Base-by-base conservation (phyloP, 192 early-diverging fungal genomes). In the Podila epigama region DNA sequence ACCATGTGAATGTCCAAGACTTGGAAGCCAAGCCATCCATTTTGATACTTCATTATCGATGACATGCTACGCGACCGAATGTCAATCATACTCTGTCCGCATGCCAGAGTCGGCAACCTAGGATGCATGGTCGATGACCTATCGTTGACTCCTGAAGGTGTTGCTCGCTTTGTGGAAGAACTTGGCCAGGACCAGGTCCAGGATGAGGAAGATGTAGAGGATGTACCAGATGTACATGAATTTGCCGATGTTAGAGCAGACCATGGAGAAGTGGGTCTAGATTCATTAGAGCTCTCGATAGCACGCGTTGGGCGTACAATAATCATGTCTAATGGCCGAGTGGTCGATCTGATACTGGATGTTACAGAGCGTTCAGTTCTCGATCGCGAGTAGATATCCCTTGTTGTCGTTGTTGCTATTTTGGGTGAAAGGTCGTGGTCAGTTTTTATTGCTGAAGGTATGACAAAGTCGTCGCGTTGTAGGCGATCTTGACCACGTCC, bases 31-130 rank as follows among this genome's bases (percentile, higher is more conserved):
- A 75, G 22, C 70, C 70, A 75, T 2, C 70, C 70, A 39, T 57
- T 60, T 9, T 51, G 63, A 12, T 66, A 58, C 40, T 66, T 75
- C 5, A 66, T 40, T 25, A 75, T 37, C 1, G 70, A 75, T 0
- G 70, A 75, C 64, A 75, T 66, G 42, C 70, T 75, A 22, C 70
- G 27, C 2, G 70, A 75, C 28, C 60, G 65, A 58, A 75, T 60
- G 8, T 66, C 40, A 11, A 61, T 48, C 5, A 8, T 22, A 10
- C n/a, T 18, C 16, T 48, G 44, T 1, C 52, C 13, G 3, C 13
- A 34, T 36, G 25, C 2, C 5, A 32, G 20, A 36, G 34, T 28
- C 35, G 15, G 18, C 5, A 15, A 9, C 37, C 52, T 6, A 12
- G 15, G 44, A 5, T 51, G 42, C 11, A 57, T 48, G 3, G 20